Evolutionary conservation across 2,329 filamentous ascomycete species (phyloP).

Genomic region (Fusarium pseudoanthophilum): DNA sequence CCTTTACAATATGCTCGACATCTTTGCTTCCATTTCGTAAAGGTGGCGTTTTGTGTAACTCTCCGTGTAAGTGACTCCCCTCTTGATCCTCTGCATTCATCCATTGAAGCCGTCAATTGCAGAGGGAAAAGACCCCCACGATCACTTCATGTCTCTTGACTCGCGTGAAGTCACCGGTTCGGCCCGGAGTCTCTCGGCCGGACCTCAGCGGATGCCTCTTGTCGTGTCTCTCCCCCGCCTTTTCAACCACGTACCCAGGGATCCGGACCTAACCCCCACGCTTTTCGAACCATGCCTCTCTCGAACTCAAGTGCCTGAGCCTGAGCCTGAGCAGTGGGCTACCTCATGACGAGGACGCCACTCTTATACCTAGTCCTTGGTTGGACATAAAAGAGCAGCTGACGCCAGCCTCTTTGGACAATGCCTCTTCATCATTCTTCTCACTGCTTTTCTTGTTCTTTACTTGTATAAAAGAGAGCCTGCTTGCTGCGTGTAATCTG

Average conservation of each 20-base stretch:
- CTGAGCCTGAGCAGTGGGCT: slow-evolving; percentile 3
- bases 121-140: not conserved
- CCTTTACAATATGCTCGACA: slow-evolving; percentile 23
- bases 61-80: slow-evolving; percentile 6
- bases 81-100: not conserved
- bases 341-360: slow-evolving; percentile 43
- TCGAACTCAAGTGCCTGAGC: slow-evolving; percentile 24
- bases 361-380: slow-evolving; percentile 4
- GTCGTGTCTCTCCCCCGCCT: slow-evolving; percentile 14
- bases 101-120: not conserved
- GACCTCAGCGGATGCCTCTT: slow-evolving; percentile 27
- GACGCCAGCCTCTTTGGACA: slow-evolving; percentile 27
- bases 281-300: slow-evolving; percentile 6
- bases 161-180: slow-evolving; percentile 27
- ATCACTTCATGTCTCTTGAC: slow-evolving; percentile 17
- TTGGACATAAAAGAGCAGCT: slow-evolving; percentile 43
- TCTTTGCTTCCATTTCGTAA: not conserved
- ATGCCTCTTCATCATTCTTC: not conserved
- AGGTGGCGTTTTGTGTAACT: slow-evolving; percentile 16
- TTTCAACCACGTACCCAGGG: slow-evolving; percentile 19
- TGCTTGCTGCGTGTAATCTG: slow-evolving; percentile 1
- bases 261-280: slow-evolving; percentile 42
- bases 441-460: not conserved
- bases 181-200: slow-evolving; percentile 43
- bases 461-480: slow-evolving; percentile 17